Conservation (phyloP, 2,329 filamentous ascomycete genomes). For the Colletotrichum eleusines region DNA sequence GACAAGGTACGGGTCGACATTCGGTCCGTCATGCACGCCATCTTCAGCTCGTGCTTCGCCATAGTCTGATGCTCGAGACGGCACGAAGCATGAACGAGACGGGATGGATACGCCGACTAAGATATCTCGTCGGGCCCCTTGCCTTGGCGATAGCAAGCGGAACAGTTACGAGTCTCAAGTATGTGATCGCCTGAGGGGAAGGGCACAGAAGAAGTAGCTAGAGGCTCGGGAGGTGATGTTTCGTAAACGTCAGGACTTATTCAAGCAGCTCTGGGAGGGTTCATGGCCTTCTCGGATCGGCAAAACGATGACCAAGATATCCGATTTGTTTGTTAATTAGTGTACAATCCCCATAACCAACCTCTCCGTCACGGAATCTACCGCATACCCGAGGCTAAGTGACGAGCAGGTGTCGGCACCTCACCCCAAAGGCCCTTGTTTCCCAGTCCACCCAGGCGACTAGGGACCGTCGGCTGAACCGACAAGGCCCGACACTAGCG, state of each 20-base stretch:
- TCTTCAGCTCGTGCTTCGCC: slow-evolving; percentile 65
- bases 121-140: no score
- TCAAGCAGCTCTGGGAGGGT: not conserved
- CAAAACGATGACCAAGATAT: not conserved
- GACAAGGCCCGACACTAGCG: slow-evolving; percentile 24
- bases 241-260: not conserved
- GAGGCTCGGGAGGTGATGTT: not conserved
- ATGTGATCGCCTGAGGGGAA: no score
- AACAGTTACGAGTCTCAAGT: not conserved
- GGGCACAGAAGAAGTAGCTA: no score
- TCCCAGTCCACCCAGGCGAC: not conserved
- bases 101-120: not conserved
- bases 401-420: not conserved
- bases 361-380: no score
- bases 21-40: slow-evolving; percentile 59
- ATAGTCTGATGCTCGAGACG: slow-evolving; percentile 53
- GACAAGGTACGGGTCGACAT: slow-evolving; percentile 57
- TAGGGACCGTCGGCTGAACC: not conserved
- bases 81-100: no score
- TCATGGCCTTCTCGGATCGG: not conserved
- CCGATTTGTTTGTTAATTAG: no score
- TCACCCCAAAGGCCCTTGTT: no score
- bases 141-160: no score
- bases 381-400: not conserved
- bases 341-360: not conserved